Percentiles rank a stretch among this genome's conserved stretches.
Conservation (phyloP, 225 moss, liverwort and hornwort species). For the Lunularia cruciata region DNA sequence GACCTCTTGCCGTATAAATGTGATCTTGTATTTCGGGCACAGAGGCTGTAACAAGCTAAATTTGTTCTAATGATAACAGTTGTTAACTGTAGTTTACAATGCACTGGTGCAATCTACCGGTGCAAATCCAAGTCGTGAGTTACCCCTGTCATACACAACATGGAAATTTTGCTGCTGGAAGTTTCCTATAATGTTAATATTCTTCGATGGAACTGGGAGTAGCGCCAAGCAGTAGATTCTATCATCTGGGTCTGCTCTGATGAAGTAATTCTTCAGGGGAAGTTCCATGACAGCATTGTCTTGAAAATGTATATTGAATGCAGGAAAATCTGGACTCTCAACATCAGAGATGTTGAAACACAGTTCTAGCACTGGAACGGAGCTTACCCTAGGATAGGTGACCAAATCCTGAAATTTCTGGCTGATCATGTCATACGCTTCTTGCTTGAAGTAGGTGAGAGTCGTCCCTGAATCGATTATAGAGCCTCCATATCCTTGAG, state of each 20-base stretch:
- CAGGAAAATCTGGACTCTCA: constrained; percentile 41
- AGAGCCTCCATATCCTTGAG: constrained; percentile 50
- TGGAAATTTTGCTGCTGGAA: constrained; percentile 65
- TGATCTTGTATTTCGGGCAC: neutral
- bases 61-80: neutral
- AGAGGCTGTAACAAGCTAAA: neutral
- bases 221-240: constrained; percentile 49
- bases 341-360: constrained; percentile 47
- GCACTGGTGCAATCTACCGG: constrained; percentile 40
- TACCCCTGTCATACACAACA: constrained; percentile 49
- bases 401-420: constrained; percentile 40
- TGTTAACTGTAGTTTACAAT: constrained; percentile 9
- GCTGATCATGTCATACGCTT: constrained; percentile 43
- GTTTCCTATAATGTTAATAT: constrained; percentile 54
- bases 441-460: constrained; percentile 49
- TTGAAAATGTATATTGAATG: constrained; percentile 39
- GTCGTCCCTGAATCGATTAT: constrained; percentile 64
- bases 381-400: constrained; percentile 33
- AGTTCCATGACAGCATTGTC: constrained; percentile 47
- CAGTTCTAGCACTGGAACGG: constrained; percentile 36
- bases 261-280: constrained; percentile 54
- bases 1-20: neutral
- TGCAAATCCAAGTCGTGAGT: constrained; percentile 45
- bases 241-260: constrained; percentile 50
- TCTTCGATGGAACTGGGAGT: constrained; percentile 35